Conservation (phyloP, 1,139 yeast species). For the Debaryomyces singareniensis region DNA sequence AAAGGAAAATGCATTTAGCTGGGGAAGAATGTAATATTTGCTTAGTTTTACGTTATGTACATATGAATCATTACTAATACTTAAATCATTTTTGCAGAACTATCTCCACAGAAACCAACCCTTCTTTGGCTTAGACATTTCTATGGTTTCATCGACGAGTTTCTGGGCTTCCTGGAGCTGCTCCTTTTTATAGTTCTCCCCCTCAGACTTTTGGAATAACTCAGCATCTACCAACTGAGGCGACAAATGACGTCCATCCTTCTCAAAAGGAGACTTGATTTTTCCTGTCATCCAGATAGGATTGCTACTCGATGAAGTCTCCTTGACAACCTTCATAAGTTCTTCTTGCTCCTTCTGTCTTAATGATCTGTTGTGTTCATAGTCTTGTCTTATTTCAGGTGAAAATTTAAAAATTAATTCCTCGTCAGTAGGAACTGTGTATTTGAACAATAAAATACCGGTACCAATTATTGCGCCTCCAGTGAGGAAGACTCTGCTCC, state of each 20-base stretch:
- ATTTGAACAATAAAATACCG: conserved; percentile 62
- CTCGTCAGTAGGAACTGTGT: conserved; percentile 80
- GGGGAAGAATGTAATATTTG: conserved; percentile 22
- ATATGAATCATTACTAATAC: too few species aligned
- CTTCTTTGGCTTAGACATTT: conserved; percentile 22
- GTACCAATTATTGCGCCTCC: conserved; percentile 60
- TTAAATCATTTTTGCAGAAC: conserved; percentile 1
- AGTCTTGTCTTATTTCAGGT: conserved; percentile 76
- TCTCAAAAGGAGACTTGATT: conserved; percentile 60
- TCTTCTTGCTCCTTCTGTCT: conserved; percentile 63
- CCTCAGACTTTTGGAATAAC: conserved; percentile 41
- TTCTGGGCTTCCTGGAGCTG: conserved; percentile 31
- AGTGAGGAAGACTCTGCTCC: conserved; percentile 52
- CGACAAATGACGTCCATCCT: conserved; percentile 23
- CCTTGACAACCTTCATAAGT: conserved; percentile 56
- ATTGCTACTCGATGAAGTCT: conserved; percentile 58
- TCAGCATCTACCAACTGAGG: conserved; percentile 43
- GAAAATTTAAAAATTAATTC: conserved; percentile 66
- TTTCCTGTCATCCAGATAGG: conserved; percentile 81
- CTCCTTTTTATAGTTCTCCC: conserved; percentile 38
- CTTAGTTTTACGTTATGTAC: neutral
- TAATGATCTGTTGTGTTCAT: conserved; percentile 58
- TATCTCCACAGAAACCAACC: conserved; percentile 26
- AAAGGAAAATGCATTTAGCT: conserved; percentile 37
- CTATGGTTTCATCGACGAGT: conserved; percentile 26